Evolutionary conservation across 2,329 filamentous ascomycete species (phyloP).

Genomic region (Tolypocladium amazonense): DNA sequence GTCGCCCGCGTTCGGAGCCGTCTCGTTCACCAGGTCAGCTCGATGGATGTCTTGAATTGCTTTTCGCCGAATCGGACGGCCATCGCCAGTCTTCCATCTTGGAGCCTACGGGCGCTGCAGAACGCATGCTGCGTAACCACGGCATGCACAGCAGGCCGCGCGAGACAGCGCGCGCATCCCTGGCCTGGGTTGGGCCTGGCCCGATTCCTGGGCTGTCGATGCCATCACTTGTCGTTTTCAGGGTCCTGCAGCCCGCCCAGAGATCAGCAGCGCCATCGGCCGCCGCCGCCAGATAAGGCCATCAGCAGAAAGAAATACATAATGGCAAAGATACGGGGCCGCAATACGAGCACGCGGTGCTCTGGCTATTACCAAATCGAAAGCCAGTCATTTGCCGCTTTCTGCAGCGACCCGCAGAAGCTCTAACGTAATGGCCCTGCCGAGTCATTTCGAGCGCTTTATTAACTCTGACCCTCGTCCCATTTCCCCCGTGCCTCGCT

Average conservation of each 20-base stretch:
- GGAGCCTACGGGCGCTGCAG: too few species aligned
- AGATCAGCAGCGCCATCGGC: neutral
- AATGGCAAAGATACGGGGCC: conserved; percentile 18
- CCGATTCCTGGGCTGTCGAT: neutral
- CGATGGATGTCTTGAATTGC: neutral
- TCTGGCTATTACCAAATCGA: conserved; percentile 35
- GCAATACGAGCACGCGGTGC: neutral
- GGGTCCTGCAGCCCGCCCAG: neutral
- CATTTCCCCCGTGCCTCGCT: neutral
- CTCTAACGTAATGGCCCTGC: conserved; percentile 30
- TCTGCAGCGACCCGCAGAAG: conserved; percentile 17
- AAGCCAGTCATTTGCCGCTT: conserved; percentile 17
- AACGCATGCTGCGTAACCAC: too few species aligned
- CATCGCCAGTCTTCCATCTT: neutral
- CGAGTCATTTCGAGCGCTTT: conserved; percentile 15
- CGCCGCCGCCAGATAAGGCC: conserved; percentile 1
- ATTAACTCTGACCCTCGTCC: neutral
- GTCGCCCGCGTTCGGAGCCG: neutral
- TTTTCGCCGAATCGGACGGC: neutral
- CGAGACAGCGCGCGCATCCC: neutral
- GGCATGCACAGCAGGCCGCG: too few species aligned
- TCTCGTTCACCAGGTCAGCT: neutral
- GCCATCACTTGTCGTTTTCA: neutral
- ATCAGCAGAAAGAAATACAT: conserved; percentile 28
- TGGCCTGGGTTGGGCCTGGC: neutral